phyloP scores from a whole-genome alignment of 257 asterid species.

The Gardenia jasminoides region DNA sequence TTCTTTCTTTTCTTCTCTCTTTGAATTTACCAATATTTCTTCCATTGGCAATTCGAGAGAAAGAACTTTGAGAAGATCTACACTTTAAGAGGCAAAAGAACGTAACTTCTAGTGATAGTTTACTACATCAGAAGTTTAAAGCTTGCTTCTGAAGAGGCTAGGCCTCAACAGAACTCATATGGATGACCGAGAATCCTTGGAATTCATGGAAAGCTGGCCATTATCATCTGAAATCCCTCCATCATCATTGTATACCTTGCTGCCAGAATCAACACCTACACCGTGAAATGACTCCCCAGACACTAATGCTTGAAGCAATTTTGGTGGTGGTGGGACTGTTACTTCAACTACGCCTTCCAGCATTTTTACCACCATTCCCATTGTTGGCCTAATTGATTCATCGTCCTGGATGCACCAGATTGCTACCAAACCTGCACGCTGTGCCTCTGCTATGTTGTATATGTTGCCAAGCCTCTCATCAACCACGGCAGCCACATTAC shows the following conservation, averaged over 20 bases:
- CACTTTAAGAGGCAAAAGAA: background rate
- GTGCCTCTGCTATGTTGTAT: constrained; percentile 50
- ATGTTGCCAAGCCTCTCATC: constrained; percentile 52
- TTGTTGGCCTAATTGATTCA: constrained; percentile 61
- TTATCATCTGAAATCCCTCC: constrained; percentile 30
- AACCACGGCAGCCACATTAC: constrained; percentile 46
- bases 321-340: constrained; percentile 59
- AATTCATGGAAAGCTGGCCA: constrained; percentile 26
- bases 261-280: constrained; percentile 38
- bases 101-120: background rate
- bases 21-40: background rate
- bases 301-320: constrained; percentile 79
- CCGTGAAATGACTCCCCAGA: constrained; percentile 79
- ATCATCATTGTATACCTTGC: constrained; percentile 28
- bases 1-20: background rate
- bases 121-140: background rate
- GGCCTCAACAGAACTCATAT: constrained; percentile 13
- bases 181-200: constrained; percentile 38
- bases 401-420: constrained; percentile 91
- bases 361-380: constrained; percentile 88
- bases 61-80: background rate
- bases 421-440: constrained; percentile 50
- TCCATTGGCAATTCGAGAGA: background rate
- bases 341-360: constrained; percentile 85
- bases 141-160: background rate